Percentiles rank a stretch among this genome's conserved stretches.
Evolutionary conservation across 331 rosid species (phyloP).

Genomic region (Quercus lobata): DNA sequence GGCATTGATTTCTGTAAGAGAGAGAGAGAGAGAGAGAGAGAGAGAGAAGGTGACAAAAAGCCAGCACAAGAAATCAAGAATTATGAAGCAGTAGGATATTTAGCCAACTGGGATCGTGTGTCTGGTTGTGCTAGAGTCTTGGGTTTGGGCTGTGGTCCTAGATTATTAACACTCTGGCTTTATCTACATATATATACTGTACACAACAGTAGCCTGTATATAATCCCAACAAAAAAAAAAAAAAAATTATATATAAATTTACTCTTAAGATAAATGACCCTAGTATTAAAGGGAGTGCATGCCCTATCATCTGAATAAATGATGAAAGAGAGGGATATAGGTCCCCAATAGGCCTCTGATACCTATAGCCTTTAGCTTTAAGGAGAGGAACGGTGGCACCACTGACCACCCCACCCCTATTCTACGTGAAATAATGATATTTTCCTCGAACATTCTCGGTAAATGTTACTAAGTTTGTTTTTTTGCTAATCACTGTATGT

Average conservation of each 20-base stretch:
- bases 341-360: constrained; percentile 14
- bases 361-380: background rate
- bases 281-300: background rate
- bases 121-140: constrained; percentile 1
- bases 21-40: background rate
- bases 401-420: background rate
- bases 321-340: constrained; percentile 10
- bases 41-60: constrained; percentile 11
- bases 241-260: too few relatives aligned
- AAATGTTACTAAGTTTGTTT: constrained; percentile 3
- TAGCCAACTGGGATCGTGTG: constrained; percentile 13
- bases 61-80: constrained; percentile 10
- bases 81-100: constrained; percentile 5
- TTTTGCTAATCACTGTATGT: too few relatives aligned
- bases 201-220: background rate
- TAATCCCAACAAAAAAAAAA: too few relatives aligned
- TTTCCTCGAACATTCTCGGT: constrained; percentile 40
- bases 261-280: too few relatives aligned
- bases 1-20: background rate
- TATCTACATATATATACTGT: background rate
- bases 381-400: constrained; percentile 1
- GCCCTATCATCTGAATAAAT: background rate
- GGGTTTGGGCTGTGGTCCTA: background rate
- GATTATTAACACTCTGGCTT: background rate
- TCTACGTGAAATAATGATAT: constrained; percentile 29